Evolutionary conservation across 805 yeast genomes (phyloP), one percentile per base, ranked within the genome.

Genomic region (Barnettozyma wickerhamii): DNA sequence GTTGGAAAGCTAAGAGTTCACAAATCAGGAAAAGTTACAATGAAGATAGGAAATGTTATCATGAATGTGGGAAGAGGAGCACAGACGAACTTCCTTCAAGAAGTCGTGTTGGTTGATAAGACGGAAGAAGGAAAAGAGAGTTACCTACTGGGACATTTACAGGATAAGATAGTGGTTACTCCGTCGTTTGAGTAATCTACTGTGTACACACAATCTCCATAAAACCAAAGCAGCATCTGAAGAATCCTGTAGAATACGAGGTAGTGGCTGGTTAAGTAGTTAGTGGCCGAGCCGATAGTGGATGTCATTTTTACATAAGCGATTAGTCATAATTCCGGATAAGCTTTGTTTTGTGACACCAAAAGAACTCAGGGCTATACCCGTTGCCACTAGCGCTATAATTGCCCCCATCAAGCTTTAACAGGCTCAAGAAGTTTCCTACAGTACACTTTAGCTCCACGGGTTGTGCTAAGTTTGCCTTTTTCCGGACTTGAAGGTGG

Each of bases 1-100:
- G 70, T 88, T 29, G 97, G 97, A 6, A 69, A 74, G 9, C 55
- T 91, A 26, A 75, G 91, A 41, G 69, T 81, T 34, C 96, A 90
- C 59, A 76, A 81, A 53, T 86, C 96, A 1, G 98, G 98, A 4
- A 85, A 76, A 56, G 60, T 88, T 17, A 72, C 95, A 4, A 73
- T 90, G 60, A 74, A 77, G 45, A 65, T 91, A 29, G 96, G 95
- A 12, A 75, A 78, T 38, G 74, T 77, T 7, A 69, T 75, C 4
- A 73, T 81, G 71, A 87, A 83, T 42, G 79, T 89, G 18, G 68
- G 79, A 5, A 72, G 75, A 52, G 96, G 96, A 13, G 78, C 86
- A 4, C 72, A 79, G 10, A 60, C 84, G 6, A 69, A 75, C 5
- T 81, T 88, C 47, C 63, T 84, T 20, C 96, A 91, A 59, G 91